Percentiles rank a stretch among this genome's conserved stretches.
phyloP scores from a whole-genome alignment of 2,329 filamentous ascomycete genomes.

The Exophiala mesophila region DNA sequence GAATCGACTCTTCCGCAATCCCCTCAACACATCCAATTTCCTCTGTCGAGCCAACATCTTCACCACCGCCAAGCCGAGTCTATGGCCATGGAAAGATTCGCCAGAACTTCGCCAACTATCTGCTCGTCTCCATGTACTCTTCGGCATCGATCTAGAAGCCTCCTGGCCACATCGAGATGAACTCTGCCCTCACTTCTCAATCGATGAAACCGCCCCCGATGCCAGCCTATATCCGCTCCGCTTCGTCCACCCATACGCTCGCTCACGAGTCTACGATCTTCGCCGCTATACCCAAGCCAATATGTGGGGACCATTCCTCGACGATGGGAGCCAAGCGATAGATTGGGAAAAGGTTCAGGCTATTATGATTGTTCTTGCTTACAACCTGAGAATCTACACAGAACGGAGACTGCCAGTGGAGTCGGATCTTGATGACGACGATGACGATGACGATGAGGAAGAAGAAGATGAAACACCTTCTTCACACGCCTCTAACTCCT shows the following conservation, averaged over 20 bases:
- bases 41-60: constrained; percentile 62
- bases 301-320: constrained; percentile 66
- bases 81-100: constrained; percentile 36
- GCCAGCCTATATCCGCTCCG: constrained; percentile 8
- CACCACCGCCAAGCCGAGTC: constrained; percentile 47
- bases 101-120: constrained; percentile 55
- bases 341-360: constrained; percentile 80
- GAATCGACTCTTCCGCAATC: constrained; percentile 36
- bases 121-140: constrained; percentile 66
- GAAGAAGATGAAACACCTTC: not conserved
- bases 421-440: not conserved
- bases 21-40: constrained; percentile 53
- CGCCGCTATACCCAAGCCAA: constrained; percentile 59
- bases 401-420: constrained; percentile 12
- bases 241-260: constrained; percentile 55
- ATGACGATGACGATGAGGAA: not conserved
- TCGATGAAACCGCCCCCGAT: not conserved
- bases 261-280: constrained; percentile 68
- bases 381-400: constrained; percentile 53
- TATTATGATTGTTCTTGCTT: constrained; percentile 63
- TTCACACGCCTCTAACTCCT: not conserved
- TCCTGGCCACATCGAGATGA: constrained; percentile 13
- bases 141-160: constrained; percentile 54
- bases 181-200: constrained; percentile 6
- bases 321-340: constrained; percentile 57